Base-by-base conservation (phyloP, 164 flowering plant genomes). In the Amborella trichopoda region DNA sequence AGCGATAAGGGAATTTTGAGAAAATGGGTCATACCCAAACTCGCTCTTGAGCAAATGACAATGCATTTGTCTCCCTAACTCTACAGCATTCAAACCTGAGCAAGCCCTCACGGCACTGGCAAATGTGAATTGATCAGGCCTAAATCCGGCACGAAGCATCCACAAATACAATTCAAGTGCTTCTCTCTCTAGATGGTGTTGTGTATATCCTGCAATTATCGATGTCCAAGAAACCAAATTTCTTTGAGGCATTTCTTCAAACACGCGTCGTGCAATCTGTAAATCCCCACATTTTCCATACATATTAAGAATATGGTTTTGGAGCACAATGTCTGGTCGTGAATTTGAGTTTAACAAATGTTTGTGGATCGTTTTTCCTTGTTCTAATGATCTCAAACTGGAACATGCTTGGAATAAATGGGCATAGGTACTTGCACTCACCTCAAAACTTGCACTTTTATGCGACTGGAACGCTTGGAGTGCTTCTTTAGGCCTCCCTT, bases 191-290 rank as follows among this genome's bases (percentile, higher is more conserved):
- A 28, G 49, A 6, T 57, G 61, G 46, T 72, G 71, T 56, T 75
- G 83, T 5, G 87, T 54, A 45, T 70, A 79, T 39, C 72, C 83
- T 44, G 87, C 73, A 54, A 83, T 80, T 59, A 79, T 43, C 17
- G 78, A 63, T 50, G 82, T 76, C 84, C 87, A 83, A 49, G 82
- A 71, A 32, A 83, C 84, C 28, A 67, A 55, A 72, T 82, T 77
- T 44, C 68, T 44, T 20, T 63, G 62, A 2, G 46, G 52, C 79
- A 82, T 79, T 52, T 33, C 61, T 39, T 78, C 80, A 26, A 82
- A 82, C 26, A 74, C 67, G 44, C 38, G 58, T 25, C 64, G 52
- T 13, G 87, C 93, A 64, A 75, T 78, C 27, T 36, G 54, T 50
- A 63, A 18, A 1, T 73, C 73, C 26, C 81, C 74, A 40, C 83